These are phyloP conservation scores for Fagus sylvatica DNA, from an alignment of 306 rosid genomes.

Conservation along the genomic window DNA sequence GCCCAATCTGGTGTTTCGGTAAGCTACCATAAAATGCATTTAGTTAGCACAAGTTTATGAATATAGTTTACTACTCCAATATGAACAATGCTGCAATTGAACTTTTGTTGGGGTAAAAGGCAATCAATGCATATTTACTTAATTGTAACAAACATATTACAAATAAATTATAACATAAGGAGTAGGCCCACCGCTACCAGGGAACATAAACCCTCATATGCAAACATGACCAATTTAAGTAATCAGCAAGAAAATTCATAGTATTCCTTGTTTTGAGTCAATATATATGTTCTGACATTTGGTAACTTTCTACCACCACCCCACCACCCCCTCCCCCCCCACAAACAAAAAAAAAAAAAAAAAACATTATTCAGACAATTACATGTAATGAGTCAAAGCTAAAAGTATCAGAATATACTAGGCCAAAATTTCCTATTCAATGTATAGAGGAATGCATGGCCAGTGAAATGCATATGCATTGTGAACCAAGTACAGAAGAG, in stretches of 20 bases:
- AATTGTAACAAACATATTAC: background rate
- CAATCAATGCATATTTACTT: background rate
- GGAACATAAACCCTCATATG: background rate
- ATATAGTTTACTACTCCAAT: conserved; percentile 15
- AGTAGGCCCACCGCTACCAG: background rate
- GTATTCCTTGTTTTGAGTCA: background rate
- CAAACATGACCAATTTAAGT: background rate
- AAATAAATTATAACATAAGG: background rate
- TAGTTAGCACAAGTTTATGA: conserved; percentile 38
- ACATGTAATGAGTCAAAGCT: background rate
- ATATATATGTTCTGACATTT: background rate
- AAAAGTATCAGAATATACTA: background rate
- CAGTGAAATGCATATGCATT: background rate
- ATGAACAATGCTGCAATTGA: background rate
- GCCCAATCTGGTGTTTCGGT: conserved; percentile 82
- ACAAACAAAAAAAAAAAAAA: background rate
- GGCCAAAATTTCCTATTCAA: background rate
- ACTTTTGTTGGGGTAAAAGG: background rate
- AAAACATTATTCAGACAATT: background rate
- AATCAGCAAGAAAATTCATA: background rate
- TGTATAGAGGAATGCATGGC: conserved; percentile 1
- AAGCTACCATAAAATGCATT: conserved; percentile 50
- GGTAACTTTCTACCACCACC: background rate
- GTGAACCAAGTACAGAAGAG: background rate
- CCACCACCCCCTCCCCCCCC: background rate